Conservation (phyloP, 2,329 filamentous ascomycete genomes). For the Aspergillus quadricinctus region DNA sequence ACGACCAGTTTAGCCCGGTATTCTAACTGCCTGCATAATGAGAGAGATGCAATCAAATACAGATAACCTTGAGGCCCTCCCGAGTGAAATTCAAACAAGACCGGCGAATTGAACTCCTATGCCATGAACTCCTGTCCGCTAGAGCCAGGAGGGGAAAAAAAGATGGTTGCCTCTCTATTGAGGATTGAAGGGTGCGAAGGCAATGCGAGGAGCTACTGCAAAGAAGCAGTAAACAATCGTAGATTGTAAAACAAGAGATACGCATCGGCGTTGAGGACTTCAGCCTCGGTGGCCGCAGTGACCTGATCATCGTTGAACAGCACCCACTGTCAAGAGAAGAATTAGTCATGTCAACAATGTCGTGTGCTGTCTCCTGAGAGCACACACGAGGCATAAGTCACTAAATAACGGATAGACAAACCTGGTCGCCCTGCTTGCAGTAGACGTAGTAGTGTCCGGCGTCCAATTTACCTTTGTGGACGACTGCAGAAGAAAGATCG, state of each 20-base stretch:
- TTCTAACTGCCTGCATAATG: neutral
- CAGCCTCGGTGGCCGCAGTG: conserved; percentile 73
- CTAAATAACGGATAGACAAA: conserved; percentile 28
- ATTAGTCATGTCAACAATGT: conserved; percentile 1
- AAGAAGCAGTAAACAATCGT: conserved; percentile 24
- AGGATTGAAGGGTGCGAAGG: neutral
- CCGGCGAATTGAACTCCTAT: conserved; percentile 4
- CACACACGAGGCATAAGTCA: neutral
- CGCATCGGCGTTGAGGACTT: conserved; percentile 80
- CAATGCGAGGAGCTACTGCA: conserved; percentile 3
- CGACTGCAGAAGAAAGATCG: conserved; percentile 82
- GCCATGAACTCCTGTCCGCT: conserved; percentile 10
- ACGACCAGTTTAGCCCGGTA: neutral
- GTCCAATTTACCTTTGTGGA: conserved; percentile 89
- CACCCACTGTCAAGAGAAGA: conserved; percentile 65
- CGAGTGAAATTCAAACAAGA: conserved; percentile 1
- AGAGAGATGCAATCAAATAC: neutral
- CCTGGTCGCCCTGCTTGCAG: conserved; percentile 71
- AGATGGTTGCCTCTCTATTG: neutral
- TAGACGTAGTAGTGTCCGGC: conserved; percentile 92
- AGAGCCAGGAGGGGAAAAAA: conserved; percentile 4
- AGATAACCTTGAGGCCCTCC: neutral
- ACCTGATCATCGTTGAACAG: conserved; percentile 95
- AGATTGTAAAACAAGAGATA: conserved; percentile 80
- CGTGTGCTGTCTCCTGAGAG: neutral